Conservation (phyloP, 2,329 filamentous ascomycete species). For the Fonsecaea nubica region DNA sequence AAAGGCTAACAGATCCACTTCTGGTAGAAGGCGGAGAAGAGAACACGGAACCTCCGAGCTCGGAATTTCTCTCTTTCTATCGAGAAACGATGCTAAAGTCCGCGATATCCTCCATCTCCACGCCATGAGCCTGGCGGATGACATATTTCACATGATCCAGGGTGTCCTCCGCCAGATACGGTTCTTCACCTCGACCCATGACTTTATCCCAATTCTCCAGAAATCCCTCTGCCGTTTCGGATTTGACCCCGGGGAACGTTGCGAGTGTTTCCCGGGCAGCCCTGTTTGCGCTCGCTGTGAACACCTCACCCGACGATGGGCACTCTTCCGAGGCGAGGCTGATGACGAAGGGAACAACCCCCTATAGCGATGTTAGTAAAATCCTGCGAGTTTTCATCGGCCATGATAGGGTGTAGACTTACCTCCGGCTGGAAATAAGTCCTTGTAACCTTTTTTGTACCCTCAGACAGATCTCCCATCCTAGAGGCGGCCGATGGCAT, state of each 20-base stretch:
- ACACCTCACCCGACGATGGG: slow-evolving; percentile 25
- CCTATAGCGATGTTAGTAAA: slow-evolving; percentile 2
- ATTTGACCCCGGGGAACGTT: slow-evolving; percentile 26
- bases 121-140: slow-evolving; percentile 22
- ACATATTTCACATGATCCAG: slow-evolving; percentile 28
- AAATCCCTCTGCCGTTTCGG: slow-evolving; percentile 24
- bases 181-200: slow-evolving; percentile 19
- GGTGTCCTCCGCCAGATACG: slow-evolving; percentile 21
- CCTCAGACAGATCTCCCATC: slow-evolving; percentile 28
- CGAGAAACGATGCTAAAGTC: slow-evolving; percentile 17
- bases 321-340: slow-evolving; percentile 26
- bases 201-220: slow-evolving; percentile 26
- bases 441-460: slow-evolving; percentile 23
- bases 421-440: slow-evolving; percentile 28
- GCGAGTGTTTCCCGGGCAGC: slow-evolving; percentile 27
- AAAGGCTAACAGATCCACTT: background rate
- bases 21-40: background rate
- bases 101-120: slow-evolving; percentile 31
- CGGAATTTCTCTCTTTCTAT: background rate
- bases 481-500: slow-evolving; percentile 29
- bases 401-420: slow-evolving; percentile 1
- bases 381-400: background rate
- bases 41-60: background rate
- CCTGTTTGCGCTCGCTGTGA: slow-evolving; percentile 24
- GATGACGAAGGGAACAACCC: slow-evolving; percentile 21